These are phyloP conservation scores for Rosa persica DNA, from an alignment of 306 rosid species.

Conservation along the genomic window DNA sequence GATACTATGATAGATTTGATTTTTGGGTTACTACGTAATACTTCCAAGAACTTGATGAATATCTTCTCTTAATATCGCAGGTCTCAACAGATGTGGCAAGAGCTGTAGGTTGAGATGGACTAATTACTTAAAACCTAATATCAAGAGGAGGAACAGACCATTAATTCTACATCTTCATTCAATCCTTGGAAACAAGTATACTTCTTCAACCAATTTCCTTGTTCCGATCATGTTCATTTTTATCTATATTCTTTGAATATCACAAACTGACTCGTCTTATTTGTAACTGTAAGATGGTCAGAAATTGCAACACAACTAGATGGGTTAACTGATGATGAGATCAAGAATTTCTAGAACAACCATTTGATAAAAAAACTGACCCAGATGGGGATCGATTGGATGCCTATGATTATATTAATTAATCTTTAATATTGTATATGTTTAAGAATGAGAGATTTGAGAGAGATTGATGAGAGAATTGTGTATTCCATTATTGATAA, in stretches of 20 bases:
- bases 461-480: no score
- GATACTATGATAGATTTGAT: no score
- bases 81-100: constrained; percentile 55
- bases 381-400: constrained; percentile 88
- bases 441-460: no score
- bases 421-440: no score
- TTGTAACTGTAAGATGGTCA: constrained; percentile 57
- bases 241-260: not conserved
- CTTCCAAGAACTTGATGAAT: no score
- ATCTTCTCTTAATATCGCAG: constrained; percentile 30
- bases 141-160: constrained; percentile 83
- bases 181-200: constrained; percentile 82
- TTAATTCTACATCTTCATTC: constrained; percentile 76
- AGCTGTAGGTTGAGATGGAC: no score
- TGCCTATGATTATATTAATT: constrained; percentile 29
- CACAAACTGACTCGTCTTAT: not conserved
- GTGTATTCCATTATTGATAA: no score
- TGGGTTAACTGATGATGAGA: constrained; percentile 73
- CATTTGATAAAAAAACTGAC: constrained; percentile 73
- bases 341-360: constrained; percentile 84
- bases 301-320: constrained; percentile 75
- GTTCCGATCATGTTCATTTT: no score
- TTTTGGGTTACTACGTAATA: no score
- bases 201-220: not conserved
- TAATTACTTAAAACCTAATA: constrained; percentile 68